Evolutionary conservation across 179 eudicot genomes (phyloP).

Genomic region (Pouteria campechiana): DNA sequence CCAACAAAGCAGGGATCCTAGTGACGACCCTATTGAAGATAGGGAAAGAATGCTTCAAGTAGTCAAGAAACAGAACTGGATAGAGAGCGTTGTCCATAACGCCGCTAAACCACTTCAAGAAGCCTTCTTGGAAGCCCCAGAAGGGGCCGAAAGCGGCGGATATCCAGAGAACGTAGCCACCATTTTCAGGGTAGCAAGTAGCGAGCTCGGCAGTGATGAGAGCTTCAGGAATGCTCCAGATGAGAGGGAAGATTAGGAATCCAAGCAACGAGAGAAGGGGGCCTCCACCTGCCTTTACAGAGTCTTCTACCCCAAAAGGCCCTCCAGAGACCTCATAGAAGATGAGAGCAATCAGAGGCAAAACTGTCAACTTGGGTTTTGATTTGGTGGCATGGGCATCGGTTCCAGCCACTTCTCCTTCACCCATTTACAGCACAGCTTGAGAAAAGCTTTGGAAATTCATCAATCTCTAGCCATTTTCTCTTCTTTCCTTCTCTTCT

Average conservation of each 20-base stretch:
- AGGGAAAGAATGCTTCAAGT: conserved; percentile 54
- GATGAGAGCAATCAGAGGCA: conserved; percentile 58
- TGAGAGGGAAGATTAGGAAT: conserved; percentile 55
- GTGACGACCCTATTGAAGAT: conserved; percentile 21
- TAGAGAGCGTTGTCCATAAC: conserved; percentile 77
- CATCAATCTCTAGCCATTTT: too few species aligned
- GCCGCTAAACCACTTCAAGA: conserved; percentile 79
- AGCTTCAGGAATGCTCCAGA: conserved; percentile 84
- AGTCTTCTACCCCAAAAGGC: conserved; percentile 73
- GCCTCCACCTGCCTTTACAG: conserved; percentile 56
- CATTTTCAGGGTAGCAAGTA: conserved; percentile 65
- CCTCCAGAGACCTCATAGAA: conserved; percentile 86
- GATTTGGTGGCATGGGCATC: conserved; percentile 14
- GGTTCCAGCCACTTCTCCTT: conserved; percentile 14
- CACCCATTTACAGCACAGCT: conserved; percentile 18
- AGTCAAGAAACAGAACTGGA: conserved; percentile 69
- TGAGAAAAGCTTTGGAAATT: too few species aligned
- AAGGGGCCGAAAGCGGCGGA: conserved; percentile 67
- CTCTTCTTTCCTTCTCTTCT: too few species aligned
- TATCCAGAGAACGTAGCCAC: conserved; percentile 78
- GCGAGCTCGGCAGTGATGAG: conserved; percentile 60
- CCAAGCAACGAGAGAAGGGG: conserved; percentile 56
- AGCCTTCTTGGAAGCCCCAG: conserved; percentile 85
- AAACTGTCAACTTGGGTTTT: conserved; percentile 37
- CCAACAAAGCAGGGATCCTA: conserved; percentile 47